A percentile compares a stretch with the other conserved stretches of the same genome.
phyloP scores from a whole-genome alignment of 2,329 filamentous ascomycete species.

The Epichloe sylvatica region DNA sequence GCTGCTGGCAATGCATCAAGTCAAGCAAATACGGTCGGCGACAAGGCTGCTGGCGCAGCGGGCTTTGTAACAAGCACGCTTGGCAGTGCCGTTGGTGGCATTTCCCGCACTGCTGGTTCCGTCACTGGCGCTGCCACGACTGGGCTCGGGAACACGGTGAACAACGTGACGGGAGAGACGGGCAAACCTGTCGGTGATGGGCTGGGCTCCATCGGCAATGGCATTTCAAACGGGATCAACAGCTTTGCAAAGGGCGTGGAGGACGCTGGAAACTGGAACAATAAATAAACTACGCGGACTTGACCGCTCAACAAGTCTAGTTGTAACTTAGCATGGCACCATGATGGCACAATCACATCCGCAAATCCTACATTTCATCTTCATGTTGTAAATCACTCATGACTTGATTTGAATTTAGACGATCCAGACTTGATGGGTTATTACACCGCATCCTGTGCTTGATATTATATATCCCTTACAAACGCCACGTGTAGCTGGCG shows the following conservation, averaged over 20 bases:
- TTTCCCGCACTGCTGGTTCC: slow-evolving; percentile 26
- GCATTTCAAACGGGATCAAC: slow-evolving; percentile 36
- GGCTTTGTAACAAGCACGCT: slow-evolving; percentile 27
- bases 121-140: slow-evolving; percentile 38
- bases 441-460: background rate
- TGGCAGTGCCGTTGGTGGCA: slow-evolving; percentile 27
- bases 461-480: too few relatives aligned
- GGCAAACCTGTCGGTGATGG: slow-evolving; percentile 43
- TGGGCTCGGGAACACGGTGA: slow-evolving; percentile 43
- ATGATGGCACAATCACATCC: background rate
- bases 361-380: too few relatives aligned
- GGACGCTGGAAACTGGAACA: slow-evolving; percentile 45
- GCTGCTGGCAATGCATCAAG: slow-evolving; percentile 5
- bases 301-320: background rate
- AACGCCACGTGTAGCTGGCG: background rate
- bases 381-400: background rate
- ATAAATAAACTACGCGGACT: slow-evolving; percentile 7
- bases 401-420: background rate
- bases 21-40: slow-evolving; percentile 13
- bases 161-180: slow-evolving; percentile 36
- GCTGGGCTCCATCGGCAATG: slow-evolving; percentile 36
- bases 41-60: slow-evolving; percentile 20
- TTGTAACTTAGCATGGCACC: background rate
- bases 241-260: slow-evolving; percentile 40
- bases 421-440: background rate